A percentile compares a stretch with the other conserved stretches of the same genome.
Evolutionary conservation across 2,329 filamentous ascomycete species (phyloP).

Genomic region (Colletotrichum camelliae): DNA sequence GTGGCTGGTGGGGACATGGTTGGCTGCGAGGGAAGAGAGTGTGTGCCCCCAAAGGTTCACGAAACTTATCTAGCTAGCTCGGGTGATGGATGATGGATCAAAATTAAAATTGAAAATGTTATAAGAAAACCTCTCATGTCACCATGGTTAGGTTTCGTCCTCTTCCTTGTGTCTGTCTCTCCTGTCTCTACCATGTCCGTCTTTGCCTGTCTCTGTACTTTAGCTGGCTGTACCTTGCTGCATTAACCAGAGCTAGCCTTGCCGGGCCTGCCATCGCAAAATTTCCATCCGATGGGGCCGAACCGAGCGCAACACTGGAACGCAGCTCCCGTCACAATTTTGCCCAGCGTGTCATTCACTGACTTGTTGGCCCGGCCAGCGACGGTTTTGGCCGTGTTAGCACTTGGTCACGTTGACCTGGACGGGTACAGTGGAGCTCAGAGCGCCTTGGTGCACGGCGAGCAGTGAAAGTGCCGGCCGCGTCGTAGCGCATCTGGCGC

Average conservation of each 20-base stretch:
- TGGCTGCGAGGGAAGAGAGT: background rate
- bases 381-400: background rate
- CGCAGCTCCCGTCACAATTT: background rate
- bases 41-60: background rate
- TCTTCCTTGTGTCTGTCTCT: background rate
- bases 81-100: background rate
- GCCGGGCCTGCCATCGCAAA: conserved; percentile 13
- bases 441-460: background rate
- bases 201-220: background rate
- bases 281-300: conserved; percentile 19
- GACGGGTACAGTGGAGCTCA: background rate
- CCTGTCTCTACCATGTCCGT: background rate
- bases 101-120: background rate
- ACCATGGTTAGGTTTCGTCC: background rate
- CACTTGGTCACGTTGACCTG: background rate
- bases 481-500: conserved; percentile 2
- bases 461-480: background rate
- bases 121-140: background rate
- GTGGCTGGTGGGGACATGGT: background rate
- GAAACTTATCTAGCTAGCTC: background rate
- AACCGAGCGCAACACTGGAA: background rate
- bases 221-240: background rate
- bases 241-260: background rate
- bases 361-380: background rate
- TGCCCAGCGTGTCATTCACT: background rate